Evolutionary conservation across 495 filamentous ascomycete species (phyloP), one percentile per base, ranked within the genome.

Genomic region (Neurospora discreta): DNA sequence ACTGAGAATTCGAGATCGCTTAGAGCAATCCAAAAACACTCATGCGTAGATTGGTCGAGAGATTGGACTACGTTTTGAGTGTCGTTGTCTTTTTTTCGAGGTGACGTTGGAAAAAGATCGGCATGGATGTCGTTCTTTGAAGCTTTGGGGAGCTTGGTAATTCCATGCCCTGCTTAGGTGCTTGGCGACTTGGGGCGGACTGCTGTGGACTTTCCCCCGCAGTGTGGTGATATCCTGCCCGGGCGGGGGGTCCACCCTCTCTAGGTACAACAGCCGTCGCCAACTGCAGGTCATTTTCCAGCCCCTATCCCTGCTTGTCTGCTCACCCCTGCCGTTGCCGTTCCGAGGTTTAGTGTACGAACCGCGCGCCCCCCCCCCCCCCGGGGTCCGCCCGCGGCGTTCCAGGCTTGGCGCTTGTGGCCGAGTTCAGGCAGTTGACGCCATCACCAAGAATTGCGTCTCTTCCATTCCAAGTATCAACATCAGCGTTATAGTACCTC

Each of bases 281-380:
- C 52, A 20, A 30, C 74, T 69, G 71, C 71, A 74, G 71, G 71
- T 76, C 75, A 76, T 75, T 68, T 15, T 23, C 16, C 23, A 43
- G 7, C 11, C 10, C 9, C 26, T 65, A 26, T 33, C 52, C 52
- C 52, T 65, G 52, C 52, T 26, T 30, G 52, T 26, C 52, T 9
- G 52, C 52, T 65, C 26, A 26, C 33, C 18, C 52, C 52, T 67
- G 71, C 39, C 39, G 30, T 26, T 69, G 30, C 44, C 36, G 39
- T 71, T 67, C 74, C 75, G 75, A 76, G 75, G 75, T 71, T 73
- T 65, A 42, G 4, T n/a, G n/a, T n/a, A n/a, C n/a, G 46, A 26
- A 15, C 52, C n/a, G n/a, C n/a, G n/a, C n/a, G n/a, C n/a, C n/a
- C n/a, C n/a, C n/a, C n/a, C n/a, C n/a, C 26, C 44, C 52, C 26